These are phyloP conservation scores for Elaeis oleifera DNA, from an alignment of 202 grass and related monocot genomes.

Conservation along the genomic window DNA sequence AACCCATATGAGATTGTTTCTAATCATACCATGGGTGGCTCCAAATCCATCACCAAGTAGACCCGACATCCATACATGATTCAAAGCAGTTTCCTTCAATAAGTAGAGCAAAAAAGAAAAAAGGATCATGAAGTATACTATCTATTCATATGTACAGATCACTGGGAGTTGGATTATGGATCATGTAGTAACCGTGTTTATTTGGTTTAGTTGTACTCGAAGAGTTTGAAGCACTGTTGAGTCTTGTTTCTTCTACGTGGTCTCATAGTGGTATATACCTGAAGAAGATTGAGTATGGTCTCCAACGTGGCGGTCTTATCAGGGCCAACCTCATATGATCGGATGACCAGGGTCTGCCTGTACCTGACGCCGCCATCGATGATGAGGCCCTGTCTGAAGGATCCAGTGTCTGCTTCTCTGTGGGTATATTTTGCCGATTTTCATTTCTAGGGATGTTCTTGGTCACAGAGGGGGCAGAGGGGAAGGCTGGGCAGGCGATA, in stretches of 20 bases:
- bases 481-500: too few relatives aligned
- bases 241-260: too few relatives aligned
- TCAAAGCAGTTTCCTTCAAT: constrained; percentile 47
- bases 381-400: constrained; percentile 48
- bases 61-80: constrained; percentile 69
- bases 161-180: too few relatives aligned
- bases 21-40: constrained; percentile 63
- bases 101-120: too few relatives aligned
- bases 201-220: too few relatives aligned
- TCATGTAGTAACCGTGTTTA: too few relatives aligned
- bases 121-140: too few relatives aligned
- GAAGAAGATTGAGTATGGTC: constrained; percentile 57
- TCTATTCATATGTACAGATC: too few relatives aligned
- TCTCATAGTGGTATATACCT: constrained; percentile 12
- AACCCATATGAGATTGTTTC: constrained; percentile 67
- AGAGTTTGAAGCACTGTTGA: too few relatives aligned
- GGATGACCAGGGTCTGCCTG: constrained; percentile 50
- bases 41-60: constrained; percentile 62
- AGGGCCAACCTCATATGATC: constrained; percentile 47
- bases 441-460: not conserved
- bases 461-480: too few relatives aligned
- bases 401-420: constrained; percentile 43
- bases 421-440: constrained; percentile 47
- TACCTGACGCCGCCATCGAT: constrained; percentile 47
- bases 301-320: constrained; percentile 55